These are phyloP conservation scores for Elaeagnus macrophylla DNA, from an alignment of 306 rosid genomes.

Conservation along the genomic window DNA sequence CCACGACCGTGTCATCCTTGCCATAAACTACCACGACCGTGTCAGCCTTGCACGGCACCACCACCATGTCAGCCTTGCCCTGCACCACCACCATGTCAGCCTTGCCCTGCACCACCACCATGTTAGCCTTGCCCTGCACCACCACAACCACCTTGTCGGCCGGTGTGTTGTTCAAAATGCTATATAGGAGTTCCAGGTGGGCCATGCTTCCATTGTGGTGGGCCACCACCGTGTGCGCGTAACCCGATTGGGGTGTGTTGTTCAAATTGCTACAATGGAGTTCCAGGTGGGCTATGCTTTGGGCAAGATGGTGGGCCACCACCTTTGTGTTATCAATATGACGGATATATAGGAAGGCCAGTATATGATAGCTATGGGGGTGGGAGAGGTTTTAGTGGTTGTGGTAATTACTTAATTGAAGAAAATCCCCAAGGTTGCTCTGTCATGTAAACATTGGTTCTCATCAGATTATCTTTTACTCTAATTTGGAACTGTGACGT, in stretches of 20 bases:
- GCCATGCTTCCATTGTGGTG: constrained; percentile 23
- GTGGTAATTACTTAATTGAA: constrained; percentile 5
- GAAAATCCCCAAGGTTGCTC: constrained; percentile 7
- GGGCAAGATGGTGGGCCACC: constrained; percentile 12
- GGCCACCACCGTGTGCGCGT: constrained; percentile 7
- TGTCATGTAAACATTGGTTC: too few relatives aligned
- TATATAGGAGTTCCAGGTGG: constrained; percentile 15
- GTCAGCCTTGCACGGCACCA: too few relatives aligned
- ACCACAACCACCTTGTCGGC: background rate
- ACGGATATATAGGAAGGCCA: constrained; percentile 29
- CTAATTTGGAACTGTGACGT: too few relatives aligned
- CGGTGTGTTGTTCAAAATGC: constrained; percentile 1
- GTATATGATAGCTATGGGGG: constrained; percentile 35
- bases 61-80: background rate
- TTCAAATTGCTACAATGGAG: constrained; percentile 8
- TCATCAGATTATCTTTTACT: too few relatives aligned
- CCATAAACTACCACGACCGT: too few relatives aligned
- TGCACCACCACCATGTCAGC: background rate
- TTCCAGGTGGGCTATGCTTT: constrained; percentile 17
- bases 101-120: constrained; percentile 4
- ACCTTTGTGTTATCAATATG: constrained; percentile 5
- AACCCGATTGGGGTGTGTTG: background rate
- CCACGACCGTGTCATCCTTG: too few relatives aligned
- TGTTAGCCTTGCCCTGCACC: background rate
- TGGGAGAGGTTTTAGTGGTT: background rate